phyloP scores from a whole-genome alignment of 768 basidiomycete genomes.

The Macrolepiota fuliginosa region DNA sequence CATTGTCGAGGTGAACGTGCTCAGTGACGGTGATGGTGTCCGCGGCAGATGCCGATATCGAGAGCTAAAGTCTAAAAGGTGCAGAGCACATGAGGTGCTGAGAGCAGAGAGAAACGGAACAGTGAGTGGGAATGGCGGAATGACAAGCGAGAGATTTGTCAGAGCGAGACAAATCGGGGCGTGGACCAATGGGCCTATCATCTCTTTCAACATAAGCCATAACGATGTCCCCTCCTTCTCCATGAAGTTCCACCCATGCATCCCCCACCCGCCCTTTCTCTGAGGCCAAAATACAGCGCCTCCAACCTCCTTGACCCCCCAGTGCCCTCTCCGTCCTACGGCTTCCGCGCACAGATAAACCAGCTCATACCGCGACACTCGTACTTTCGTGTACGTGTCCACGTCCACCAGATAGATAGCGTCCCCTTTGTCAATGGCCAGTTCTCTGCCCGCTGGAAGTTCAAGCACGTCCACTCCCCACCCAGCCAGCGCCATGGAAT shows the following conservation, averaged over 20 bases:
- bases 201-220: not conserved
- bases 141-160: conserved; percentile 16
- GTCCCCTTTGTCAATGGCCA: conserved; percentile 72
- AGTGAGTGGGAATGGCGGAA: conserved; percentile 31
- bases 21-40: not conserved
- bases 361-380: not conserved
- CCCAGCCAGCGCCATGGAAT: not conserved
- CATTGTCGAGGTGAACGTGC: not conserved
- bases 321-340: not conserved
- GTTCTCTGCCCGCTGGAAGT: conserved; percentile 70
- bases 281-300: not conserved
- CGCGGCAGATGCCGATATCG: not conserved
- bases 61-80: too few relatives aligned
- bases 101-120: too few relatives aligned
- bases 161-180: not conserved
- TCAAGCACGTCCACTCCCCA: conserved; percentile 43
- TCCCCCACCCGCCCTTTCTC: not conserved
- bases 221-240: not conserved
- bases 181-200: not conserved
- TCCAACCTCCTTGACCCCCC: not conserved
- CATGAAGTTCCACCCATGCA: not conserved
- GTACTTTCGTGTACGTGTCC: not conserved
- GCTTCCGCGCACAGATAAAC: not conserved
- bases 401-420: conserved; percentile 64
- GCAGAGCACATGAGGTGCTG: too few relatives aligned